These are phyloP conservation scores for Calonectria henricotiae DNA, from an alignment of 2,329 filamentous ascomycete genomes.

Conservation along the genomic window DNA sequence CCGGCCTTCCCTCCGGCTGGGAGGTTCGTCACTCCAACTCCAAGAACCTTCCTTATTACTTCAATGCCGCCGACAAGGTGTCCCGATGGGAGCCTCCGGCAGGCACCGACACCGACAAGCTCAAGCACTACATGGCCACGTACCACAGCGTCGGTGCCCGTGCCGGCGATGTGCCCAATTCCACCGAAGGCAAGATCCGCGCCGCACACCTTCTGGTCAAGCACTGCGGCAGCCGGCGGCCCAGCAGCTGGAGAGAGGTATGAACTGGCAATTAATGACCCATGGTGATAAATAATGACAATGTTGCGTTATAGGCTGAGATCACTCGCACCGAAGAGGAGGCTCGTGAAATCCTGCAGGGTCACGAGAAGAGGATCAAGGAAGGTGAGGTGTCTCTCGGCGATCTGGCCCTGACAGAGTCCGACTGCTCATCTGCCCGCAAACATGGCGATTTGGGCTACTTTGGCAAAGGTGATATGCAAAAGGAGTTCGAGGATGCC, in stretches of 20 bases:
- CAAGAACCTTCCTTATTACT: conserved; percentile 99
- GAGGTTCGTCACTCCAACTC: conserved; percentile 98
- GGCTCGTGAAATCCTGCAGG: conserved; percentile 83
- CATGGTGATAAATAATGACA: background rate
- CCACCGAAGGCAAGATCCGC: conserved; percentile 87
- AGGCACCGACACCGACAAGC: conserved; percentile 90
- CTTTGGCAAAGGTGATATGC: conserved; percentile 96
- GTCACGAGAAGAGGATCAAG: conserved; percentile 83
- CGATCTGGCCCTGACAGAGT: conserved; percentile 89
- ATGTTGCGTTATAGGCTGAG: conserved; percentile 68
- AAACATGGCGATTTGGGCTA: conserved; percentile 96
- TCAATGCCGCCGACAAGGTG: conserved; percentile 88
- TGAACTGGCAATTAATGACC: conserved; percentile 35
- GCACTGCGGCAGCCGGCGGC: conserved; percentile 89
- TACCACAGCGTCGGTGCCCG: conserved; percentile 79
- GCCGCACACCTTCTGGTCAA: conserved; percentile 95
- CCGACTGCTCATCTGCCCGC: conserved; percentile 94
- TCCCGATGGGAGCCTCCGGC: conserved; percentile 96
- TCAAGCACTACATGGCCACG: conserved; percentile 94
- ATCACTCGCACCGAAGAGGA: conserved; percentile 94
- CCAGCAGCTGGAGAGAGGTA: conserved; percentile 92
- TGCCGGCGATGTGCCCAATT: conserved; percentile 59
- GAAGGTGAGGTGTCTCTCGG: conserved; percentile 79
- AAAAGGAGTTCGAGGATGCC: conserved; percentile 98
- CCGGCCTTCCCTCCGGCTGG: conserved; percentile 89